Conservation (phyloP, 768 basidiomycete genomes). For the Mycena floridula region DNA sequence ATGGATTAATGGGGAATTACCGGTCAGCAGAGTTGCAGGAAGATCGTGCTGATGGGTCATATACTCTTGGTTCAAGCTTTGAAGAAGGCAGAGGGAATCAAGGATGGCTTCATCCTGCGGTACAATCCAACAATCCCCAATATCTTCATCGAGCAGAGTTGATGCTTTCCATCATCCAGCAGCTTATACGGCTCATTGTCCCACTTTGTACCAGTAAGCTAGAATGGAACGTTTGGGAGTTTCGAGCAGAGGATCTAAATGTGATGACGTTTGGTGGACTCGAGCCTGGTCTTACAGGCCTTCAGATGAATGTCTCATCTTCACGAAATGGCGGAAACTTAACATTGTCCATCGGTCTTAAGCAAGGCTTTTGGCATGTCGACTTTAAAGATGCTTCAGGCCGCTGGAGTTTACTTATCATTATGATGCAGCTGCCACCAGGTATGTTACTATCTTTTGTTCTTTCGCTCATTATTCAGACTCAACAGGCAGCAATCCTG, state of each 20-base stretch:
- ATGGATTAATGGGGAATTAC: not conserved
- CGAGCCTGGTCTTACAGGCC: constrained; percentile 4
- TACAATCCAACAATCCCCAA: constrained; percentile 5
- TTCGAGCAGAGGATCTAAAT: constrained; percentile 5
- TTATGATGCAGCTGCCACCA: constrained; percentile 3
- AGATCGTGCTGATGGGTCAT: constrained; percentile 4
- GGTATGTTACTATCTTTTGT: constrained; percentile 3
- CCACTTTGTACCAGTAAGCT: constrained; percentile 7
- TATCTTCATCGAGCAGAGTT: not conserved
- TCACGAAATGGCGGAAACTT: constrained; percentile 2
- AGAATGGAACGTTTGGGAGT: constrained; percentile 9
- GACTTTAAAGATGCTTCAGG: constrained; percentile 4
- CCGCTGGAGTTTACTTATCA: constrained; percentile 2
- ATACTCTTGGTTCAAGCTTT: constrained; percentile 6
- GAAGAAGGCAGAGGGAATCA: constrained; percentile 10
- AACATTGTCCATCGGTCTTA: not conserved
- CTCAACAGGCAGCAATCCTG: constrained; percentile 4
- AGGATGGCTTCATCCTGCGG: constrained; percentile 5
- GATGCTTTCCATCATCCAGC: constrained; percentile 1
- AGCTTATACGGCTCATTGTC: constrained; percentile 4
- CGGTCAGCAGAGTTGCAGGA: not conserved
- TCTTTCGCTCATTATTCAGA: not conserved
- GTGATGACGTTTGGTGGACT: constrained; percentile 9
- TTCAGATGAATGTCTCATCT: constrained; percentile 5
- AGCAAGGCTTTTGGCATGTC: constrained; percentile 6